Evolutionary conservation across 2,329 filamentous ascomycete genomes (phyloP).

Genomic region (Trichocomaceae sp.): DNA sequence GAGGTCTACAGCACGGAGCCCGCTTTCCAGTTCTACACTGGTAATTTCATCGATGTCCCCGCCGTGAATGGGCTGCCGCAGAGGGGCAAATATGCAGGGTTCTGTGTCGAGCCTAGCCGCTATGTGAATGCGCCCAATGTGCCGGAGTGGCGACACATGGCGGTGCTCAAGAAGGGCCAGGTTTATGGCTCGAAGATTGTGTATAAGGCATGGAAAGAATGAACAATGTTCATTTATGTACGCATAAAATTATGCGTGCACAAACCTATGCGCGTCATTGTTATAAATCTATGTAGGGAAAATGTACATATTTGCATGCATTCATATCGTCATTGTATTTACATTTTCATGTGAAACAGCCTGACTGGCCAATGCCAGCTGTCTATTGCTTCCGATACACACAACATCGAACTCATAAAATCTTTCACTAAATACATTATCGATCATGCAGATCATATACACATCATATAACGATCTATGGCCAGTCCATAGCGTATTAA

Average conservation of each 20-base stretch:
- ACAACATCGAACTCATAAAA: neutral
- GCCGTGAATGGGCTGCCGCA: conserved; percentile 54
- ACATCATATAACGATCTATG: neutral
- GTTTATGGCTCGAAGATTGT: conserved; percentile 74
- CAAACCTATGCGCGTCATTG: neutral
- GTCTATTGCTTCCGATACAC: neutral
- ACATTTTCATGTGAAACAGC: neutral
- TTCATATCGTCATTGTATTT: neutral
- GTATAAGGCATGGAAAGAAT: conserved; percentile 75
- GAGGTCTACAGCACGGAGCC: conserved; percentile 89
- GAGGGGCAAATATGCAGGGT: conserved; percentile 63
- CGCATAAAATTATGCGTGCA: neutral
- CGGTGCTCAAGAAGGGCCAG: conserved; percentile 75
- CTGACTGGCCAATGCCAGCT: neutral
- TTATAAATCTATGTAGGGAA: neutral
- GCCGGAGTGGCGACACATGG: conserved; percentile 70
- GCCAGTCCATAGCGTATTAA: neutral
- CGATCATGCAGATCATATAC: neutral
- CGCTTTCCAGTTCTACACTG: conserved; percentile 95
- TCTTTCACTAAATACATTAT: neutral
- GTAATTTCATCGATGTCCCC: conserved; percentile 73
- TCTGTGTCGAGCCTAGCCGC: conserved; percentile 87
- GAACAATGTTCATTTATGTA: conserved; percentile 21
- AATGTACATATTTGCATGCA: neutral
- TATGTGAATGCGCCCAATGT: conserved; percentile 86